Base-by-base conservation (phyloP, 257 asterid genomes). In the Lycium ferocissimum region DNA sequence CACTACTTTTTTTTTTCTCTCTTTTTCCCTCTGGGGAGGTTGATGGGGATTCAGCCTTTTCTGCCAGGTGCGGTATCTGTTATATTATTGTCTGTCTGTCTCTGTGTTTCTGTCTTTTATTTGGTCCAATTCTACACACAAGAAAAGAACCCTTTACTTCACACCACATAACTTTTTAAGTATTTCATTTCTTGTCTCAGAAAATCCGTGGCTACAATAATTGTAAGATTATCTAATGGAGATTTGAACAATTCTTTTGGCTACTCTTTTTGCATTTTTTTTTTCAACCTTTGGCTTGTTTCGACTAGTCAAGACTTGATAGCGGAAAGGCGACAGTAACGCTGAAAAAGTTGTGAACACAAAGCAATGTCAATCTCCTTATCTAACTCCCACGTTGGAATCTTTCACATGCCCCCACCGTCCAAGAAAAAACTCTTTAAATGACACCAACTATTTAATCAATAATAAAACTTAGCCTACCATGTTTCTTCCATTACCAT, bases 11-110 rank as follows among this genome's bases (percentile, higher is more conserved):
- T 3, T 10, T 83, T 83, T 62, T 7, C 18, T 17, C 73, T 3
- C 15, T 20, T 35, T 56, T 47, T 72, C 83, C 18, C 1, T 53
- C 40, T 73, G 83, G 61, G 72, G 84, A 83, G 37, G 82, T 84
- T 78, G 79, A 47, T 53, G 53, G 58, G 26, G 82, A 76, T 78
- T 78, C 82, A 78, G 66, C 82, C 66, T 78, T 76, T 78, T 78
- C 82, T 78, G 82, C 17, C 82, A 53, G 33, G 13, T 35, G 83
- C 14, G 8, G 26, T 13, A 49, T 53, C 22, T 79, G 81, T 18
- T 38, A 51, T 54, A 83, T 79, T 67, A 66, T 43, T n/a, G 81
- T 65, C 79, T 49, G 14, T 38, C 70, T 22, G 49, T 17, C 83
- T 22, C 83, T 22, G 12, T 35, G 51, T 35, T 76, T 20, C 53